Base-by-base conservation (phyloP, 257 asterid species). In the Plantago elongata region DNA sequence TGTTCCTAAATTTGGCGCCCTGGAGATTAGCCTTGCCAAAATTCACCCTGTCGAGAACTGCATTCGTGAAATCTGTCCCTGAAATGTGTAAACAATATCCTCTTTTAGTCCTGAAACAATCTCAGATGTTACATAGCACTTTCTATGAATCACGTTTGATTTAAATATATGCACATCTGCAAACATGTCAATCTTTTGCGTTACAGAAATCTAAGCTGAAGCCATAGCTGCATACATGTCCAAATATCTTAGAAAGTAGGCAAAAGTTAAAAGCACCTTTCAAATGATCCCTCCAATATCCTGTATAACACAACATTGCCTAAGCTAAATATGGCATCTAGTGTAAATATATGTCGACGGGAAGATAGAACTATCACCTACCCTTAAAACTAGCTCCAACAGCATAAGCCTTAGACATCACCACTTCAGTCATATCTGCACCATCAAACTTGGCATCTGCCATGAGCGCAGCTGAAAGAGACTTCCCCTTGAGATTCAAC, bases 371-470 rank as follows among this genome's bases (percentile, higher is more conserved):
- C 42, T 12, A 30, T 1, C 14, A 13, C 1, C 68, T 75, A 91
- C 98, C 93, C 70, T 88, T 86, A 56, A 92, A 92, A 73, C 98
- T 92, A 57, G 88, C 98, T 67, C 95, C 97, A 47, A 77, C 97
- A 13, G 98, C 98, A 73, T 89, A 92, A 65, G 98, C 98, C 78
- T 92, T 92, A 0, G 98, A 89, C 98, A 92, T 92, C 9, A 92
- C 74, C 9, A 92, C 97, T 75, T 92, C 99, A 47, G 94, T 29
- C 96, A 92, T 79, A 72, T 92, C 97, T 5, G 99, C 99, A 1
- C 96, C 97, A 70, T 92, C 99, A 71, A 92, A 92, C 78, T 86
- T 92, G 78, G 99, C 97, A 27, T 74, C 97, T 0, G 99, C 73
- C 99, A 92, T 80, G 57, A 92, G 97, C 12, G 99, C 96, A 8